phyloP scores from a whole-genome alignment of 495 filamentous ascomycete genomes.

The Penicillium malachiteum region DNA sequence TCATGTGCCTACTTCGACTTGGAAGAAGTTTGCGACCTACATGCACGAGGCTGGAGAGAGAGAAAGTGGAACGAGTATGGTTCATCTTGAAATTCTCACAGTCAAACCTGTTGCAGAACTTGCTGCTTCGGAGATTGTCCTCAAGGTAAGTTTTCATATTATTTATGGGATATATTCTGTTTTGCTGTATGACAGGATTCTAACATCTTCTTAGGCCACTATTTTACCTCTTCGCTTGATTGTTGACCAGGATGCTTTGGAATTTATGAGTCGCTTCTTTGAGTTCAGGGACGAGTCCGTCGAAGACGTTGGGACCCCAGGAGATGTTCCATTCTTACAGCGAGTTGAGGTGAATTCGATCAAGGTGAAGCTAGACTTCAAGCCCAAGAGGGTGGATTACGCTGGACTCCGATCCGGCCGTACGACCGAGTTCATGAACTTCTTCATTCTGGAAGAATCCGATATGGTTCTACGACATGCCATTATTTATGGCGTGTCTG shows the following conservation, averaged over 20 bases:
- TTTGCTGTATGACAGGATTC: neutral
- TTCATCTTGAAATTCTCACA: conserved; percentile 83
- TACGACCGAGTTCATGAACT: conserved; percentile 99
- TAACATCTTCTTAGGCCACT: conserved; percentile 53
- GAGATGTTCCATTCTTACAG: conserved; percentile 85
- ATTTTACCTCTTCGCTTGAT: conserved; percentile 87
- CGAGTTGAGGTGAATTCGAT: conserved; percentile 83
- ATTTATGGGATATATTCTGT: too few relatives aligned
- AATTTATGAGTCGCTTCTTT: conserved; percentile 96
- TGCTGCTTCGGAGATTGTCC: conserved; percentile 84
- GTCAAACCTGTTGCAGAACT: conserved; percentile 81
- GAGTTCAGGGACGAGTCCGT: conserved; percentile 86
- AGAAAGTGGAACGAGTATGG: conserved; percentile 82
- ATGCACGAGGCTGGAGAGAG: conserved; percentile 82
- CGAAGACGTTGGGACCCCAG: conserved; percentile 48
- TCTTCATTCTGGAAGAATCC: conserved; percentile 85
- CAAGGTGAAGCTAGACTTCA: conserved; percentile 87
- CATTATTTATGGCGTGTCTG: conserved; percentile 87
- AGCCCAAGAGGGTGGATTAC: conserved; percentile 96
- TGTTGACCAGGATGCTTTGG: conserved; percentile 96
- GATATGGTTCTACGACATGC: conserved; percentile 84
- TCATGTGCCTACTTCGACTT: conserved; percentile 91
- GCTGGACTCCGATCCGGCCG: conserved; percentile 93
- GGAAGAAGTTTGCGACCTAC: conserved; percentile 97
- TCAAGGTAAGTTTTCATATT: conserved; percentile 55